Percentiles rank a stretch among this genome's conserved stretches.
These are phyloP conservation scores for Eimeria necatrix DNA, from an alignment of 169 alveolate genomes.

Conservation along the genomic window DNA sequence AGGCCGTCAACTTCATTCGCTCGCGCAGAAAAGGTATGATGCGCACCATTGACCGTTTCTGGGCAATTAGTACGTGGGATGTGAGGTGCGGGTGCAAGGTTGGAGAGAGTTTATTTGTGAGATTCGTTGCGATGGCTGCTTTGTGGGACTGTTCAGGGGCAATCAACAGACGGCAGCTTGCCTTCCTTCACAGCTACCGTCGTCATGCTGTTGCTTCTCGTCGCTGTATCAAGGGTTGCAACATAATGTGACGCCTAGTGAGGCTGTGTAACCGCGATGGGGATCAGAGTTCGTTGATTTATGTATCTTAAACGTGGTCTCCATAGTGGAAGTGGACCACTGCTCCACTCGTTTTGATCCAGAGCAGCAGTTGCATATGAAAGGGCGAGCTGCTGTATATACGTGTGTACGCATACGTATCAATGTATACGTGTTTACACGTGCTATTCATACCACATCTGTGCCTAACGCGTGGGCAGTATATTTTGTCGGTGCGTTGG, in stretches of 20 bases:
- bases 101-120: not conserved
- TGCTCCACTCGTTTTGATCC: too few relatives aligned
- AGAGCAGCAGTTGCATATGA: too few relatives aligned
- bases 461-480: not conserved
- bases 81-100: not conserved
- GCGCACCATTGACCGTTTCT: not conserved
- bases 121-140: not conserved
- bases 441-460: too few relatives aligned
- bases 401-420: too few relatives aligned
- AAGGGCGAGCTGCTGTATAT: too few relatives aligned
- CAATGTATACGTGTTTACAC: too few relatives aligned
- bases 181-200: conserved; percentile 78
- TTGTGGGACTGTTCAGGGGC: conserved; percentile 72
- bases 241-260: conserved; percentile 59
- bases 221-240: conserved; percentile 70
- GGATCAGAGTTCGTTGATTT: too few relatives aligned
- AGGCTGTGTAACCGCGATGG: too few relatives aligned
- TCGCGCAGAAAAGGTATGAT: conserved; percentile 90
- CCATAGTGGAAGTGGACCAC: too few relatives aligned
- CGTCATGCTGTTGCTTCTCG: conserved; percentile 65
- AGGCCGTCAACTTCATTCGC: conserved; percentile 93
- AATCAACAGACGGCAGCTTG: conserved; percentile 80
- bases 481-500: not conserved
- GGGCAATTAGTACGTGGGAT: not conserved
- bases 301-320: too few relatives aligned